Evolutionary conservation across 2,329 filamentous ascomycete species (phyloP).

Genomic region (Paraconiothyrium sp.): DNA sequence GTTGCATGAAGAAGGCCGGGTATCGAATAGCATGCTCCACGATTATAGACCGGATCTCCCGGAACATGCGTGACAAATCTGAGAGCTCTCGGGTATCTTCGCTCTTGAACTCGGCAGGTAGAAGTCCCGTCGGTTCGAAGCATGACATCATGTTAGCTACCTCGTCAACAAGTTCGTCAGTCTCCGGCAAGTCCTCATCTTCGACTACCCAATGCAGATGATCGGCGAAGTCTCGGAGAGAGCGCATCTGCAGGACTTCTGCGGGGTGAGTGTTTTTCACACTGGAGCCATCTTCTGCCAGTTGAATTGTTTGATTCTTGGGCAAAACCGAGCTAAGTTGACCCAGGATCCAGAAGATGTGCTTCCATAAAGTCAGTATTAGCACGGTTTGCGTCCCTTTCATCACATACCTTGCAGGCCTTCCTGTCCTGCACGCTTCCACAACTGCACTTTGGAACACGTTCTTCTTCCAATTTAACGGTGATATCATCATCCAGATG

Average conservation of each 20-base stretch:
- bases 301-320: conserved; percentile 37
- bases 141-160: conserved; percentile 48
- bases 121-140: conserved; percentile 46
- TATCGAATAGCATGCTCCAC: conserved; percentile 40
- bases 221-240: conserved; percentile 38
- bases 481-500: conserved; percentile 49
- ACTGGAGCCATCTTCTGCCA: conserved; percentile 45
- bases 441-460: conserved; percentile 45
- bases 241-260: conserved; percentile 38
- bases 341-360: conserved; percentile 51
- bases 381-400: conserved; percentile 6
- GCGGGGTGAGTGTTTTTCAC: conserved; percentile 42
- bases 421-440: conserved; percentile 44
- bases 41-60: conserved; percentile 41
- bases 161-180: conserved; percentile 43
- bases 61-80: conserved; percentile 43
- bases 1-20: conserved; percentile 36
- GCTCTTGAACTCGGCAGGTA: conserved; percentile 46
- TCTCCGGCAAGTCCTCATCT: conserved; percentile 36
- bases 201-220: conserved; percentile 43
- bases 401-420: conserved; percentile 47
- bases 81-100: conserved; percentile 32
- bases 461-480: conserved; percentile 41
- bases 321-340: conserved; percentile 41
- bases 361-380: conserved; percentile 31